Base-by-base conservation (phyloP, 371 early-diverging fungal genomes). In the Zychaea mexicana region DNA sequence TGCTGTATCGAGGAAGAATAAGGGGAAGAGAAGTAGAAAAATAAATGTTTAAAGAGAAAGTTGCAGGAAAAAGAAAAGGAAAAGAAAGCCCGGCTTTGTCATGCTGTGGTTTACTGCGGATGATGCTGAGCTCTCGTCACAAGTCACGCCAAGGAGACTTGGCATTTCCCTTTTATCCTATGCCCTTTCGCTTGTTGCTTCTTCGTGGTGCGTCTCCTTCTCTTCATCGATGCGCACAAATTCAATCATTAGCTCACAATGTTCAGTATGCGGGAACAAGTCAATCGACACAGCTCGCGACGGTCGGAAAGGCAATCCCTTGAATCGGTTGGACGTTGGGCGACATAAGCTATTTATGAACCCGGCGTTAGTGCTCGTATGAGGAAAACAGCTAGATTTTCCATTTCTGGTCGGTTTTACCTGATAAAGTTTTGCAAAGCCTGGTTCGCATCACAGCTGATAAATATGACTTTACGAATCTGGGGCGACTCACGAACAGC, bases 191-290 rank as follows among this genome's bases (percentile, higher is more conserved):
- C n/a, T n/a, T n/a, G n/a, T n/a, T n/a, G n/a, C n/a, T n/a, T n/a
- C n/a, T n/a, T n/a, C n/a, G n/a, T n/a, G n/a, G n/a, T n/a, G n/a
- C n/a, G n/a, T 42, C n/a, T 12, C 42, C n/a, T 42, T n/a, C 2
- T 55, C 56, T 10, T 57, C 55, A 21, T 58, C 27, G 27, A 63
- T 46, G n/a, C 67, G 64, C 9, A 71, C 71, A 69, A 93, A 88
- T 69, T 87, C 86, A 55, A 94, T 63, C 58, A 93, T 74, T n/a
- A 92, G 68, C 76, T 93, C 94, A 62, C 82, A 85, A 63, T 88
- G 89, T 24, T 82, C 71, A 12, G 92, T 90, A 68, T 94, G 91
- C 52, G 94, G 94, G 73, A 94, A 94, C 30, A 94, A 56, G 67
- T 94, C 94, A 17, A 94, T 79, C 8, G 90, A 80, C 24, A 83